Conservation (phyloP, 345 rosid genomes). For the Melaleuca alternifolia region DNA sequence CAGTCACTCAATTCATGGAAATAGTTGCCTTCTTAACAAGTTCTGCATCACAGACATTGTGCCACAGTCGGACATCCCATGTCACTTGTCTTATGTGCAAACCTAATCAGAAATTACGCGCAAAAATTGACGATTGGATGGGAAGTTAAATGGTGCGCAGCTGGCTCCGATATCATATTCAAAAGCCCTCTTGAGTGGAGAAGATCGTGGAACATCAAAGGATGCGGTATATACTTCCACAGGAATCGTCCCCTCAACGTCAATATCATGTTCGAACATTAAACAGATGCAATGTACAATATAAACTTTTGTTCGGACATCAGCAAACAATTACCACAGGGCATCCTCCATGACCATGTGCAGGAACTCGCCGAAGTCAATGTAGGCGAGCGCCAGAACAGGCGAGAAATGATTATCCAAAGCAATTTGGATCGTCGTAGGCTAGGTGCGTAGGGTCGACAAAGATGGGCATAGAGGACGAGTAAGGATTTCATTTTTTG, state of each 20-base stretch:
- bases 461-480: neutral
- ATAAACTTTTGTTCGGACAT: neutral
- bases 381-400: neutral
- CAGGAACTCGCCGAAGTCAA: neutral
- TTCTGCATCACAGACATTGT: too few species aligned
- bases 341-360: neutral
- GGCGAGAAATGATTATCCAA: neutral
- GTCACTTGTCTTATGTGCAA: too few species aligned
- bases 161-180: too few species aligned
- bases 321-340: neutral
- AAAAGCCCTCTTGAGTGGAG: too few species aligned
- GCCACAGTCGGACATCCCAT: too few species aligned
- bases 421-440: neutral
- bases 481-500: neutral
- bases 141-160: too few species aligned
- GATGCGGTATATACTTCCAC: neutral
- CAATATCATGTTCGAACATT: neutral
- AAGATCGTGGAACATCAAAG: neutral
- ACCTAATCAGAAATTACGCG: too few species aligned
- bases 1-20: too few species aligned
- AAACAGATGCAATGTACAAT: neutral
- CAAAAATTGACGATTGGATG: too few species aligned
- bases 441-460: neutral
- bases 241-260: neutral
- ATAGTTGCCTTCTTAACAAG: too few species aligned